Base-by-base conservation (phyloP, 306 rosid species). In the Senna tora region DNA sequence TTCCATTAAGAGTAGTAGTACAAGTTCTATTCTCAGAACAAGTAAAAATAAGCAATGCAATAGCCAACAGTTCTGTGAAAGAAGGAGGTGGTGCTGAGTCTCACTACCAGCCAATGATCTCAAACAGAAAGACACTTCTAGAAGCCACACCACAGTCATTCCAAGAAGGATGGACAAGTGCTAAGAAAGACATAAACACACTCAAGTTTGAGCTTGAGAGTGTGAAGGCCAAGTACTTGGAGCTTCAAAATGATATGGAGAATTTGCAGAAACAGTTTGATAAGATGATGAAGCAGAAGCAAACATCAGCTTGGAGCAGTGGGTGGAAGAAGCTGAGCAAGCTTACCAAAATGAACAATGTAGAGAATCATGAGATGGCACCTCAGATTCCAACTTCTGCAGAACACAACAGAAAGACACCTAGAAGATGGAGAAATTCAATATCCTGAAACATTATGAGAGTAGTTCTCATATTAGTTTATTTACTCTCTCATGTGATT, bases 281-380 rank as follows among this genome's bases (percentile, higher is more conserved):
- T 60, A 91, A 88, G 86, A 73, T 89, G 82, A 6, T 82, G 2
- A 95, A 91, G 89, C 96, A 86, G 76, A 95, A 95, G 65, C 96
- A 89, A 4, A 67, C 81, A 54, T 95, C 97, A 32, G 86, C 96
- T 38, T 95, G 99, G 99, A 92, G 84, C 71, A 91, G 88, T 79
- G 99, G 99, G 13, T 95, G 99, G 99, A 95, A 89, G 86, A 95
- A 95, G 66, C 84, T 95, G 19, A 84, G 96, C 92, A 95, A 89
- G 78, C 79, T 95, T 60, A 83, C 93, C 9, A 95, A 88, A 81
- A 86, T 78, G 64, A 36, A 84, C 5, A 45, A 21, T 67, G 43
- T 80, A 7, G 97, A 88, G 62, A 87, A 77, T 59, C 95, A 84
- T 5, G 86, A 87, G 38, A 49, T 55, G 47, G 90, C 82, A 25